Conservation (phyloP, 768 basidiomycete genomes). For the Psilocybe tampanensis region DNA sequence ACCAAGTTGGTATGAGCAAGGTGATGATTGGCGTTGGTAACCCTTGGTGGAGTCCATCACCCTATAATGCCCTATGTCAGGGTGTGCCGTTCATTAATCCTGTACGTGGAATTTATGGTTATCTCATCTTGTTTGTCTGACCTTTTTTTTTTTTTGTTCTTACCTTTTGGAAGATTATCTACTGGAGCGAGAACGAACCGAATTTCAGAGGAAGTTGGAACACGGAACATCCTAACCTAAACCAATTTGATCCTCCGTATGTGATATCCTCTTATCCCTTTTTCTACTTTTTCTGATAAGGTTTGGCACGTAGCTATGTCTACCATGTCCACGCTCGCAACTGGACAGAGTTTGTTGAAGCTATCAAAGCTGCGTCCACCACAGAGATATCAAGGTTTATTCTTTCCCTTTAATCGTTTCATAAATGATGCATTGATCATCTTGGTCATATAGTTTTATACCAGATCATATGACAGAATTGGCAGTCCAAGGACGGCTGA, state of each 20-base stretch:
- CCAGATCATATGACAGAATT: conserved; percentile 31
- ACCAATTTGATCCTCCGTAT: conserved; percentile 30
- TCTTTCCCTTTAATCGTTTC: background rate
- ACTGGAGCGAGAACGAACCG: conserved; percentile 30
- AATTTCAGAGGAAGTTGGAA: conserved; percentile 27
- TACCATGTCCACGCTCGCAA: conserved; percentile 32
- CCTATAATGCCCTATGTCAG: conserved; percentile 36
- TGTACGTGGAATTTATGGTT: conserved; percentile 12
- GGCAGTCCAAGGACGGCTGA: conserved; percentile 26
- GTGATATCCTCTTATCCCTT: background rate
- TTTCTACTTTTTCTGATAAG: background rate
- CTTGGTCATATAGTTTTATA: conserved; percentile 24
- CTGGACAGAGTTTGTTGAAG: conserved; percentile 28
- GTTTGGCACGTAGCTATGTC: conserved; percentile 23
- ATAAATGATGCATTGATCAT: background rate
- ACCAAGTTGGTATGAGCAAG: conserved; percentile 26
- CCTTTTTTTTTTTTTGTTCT: background rate
- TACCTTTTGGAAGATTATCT: conserved; percentile 13
- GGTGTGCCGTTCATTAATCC: conserved; percentile 43
- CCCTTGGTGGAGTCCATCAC: conserved; percentile 30
- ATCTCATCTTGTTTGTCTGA: background rate
- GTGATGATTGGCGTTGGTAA: conserved; percentile 32
- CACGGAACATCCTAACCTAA: conserved; percentile 32
- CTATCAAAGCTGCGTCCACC: conserved; percentile 24
- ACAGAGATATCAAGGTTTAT: conserved; percentile 32